Conservation (phyloP, 2,329 filamentous ascomycete species). For the Penicillium sp. region DNA sequence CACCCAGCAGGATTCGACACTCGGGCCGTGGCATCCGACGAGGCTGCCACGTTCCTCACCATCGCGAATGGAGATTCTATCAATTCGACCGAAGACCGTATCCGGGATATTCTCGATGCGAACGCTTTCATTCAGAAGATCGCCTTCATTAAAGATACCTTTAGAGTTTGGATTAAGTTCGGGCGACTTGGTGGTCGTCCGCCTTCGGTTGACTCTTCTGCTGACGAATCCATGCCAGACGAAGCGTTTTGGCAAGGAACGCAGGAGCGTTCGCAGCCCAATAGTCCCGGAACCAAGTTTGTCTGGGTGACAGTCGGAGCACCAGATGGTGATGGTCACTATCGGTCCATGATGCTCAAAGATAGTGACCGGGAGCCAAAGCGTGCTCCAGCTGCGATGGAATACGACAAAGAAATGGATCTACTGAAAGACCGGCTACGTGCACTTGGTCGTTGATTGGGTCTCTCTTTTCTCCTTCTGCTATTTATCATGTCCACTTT, state of each 20-base stretch:
- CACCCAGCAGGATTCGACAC: slow-evolving; percentile 39
- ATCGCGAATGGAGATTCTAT: slow-evolving; percentile 31
- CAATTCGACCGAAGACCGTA: slow-evolving; percentile 30
- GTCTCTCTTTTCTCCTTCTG: slow-evolving; percentile 8
- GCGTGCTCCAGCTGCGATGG: slow-evolving; percentile 8
- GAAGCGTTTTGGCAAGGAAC: slow-evolving; percentile 38
- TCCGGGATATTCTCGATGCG: slow-evolving; percentile 38
- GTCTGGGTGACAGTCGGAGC: slow-evolving; percentile 46
- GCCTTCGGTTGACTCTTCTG: slow-evolving; percentile 8
- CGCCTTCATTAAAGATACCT: slow-evolving; percentile 33
- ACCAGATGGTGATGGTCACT: slow-evolving; percentile 40
- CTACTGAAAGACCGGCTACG: slow-evolving; percentile 25
- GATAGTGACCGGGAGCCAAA: slow-evolving; percentile 15
- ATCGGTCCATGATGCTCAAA: slow-evolving; percentile 33
- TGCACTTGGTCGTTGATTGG: slow-evolving; percentile 17
- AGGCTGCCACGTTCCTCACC: slow-evolving; percentile 34
- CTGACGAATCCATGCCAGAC: slow-evolving; percentile 11
- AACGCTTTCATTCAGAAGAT: slow-evolving; percentile 41
- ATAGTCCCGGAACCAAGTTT: slow-evolving; percentile 43
- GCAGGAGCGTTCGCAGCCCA: slow-evolving; percentile 33
- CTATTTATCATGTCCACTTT: slow-evolving; percentile 7
- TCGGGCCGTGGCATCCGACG: slow-evolving; percentile 35
- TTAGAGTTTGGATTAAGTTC: slow-evolving; percentile 35
- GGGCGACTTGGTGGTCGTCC: slow-evolving; percentile 32
- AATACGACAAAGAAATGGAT: slow-evolving; percentile 25